A percentile compares a stretch with the other conserved stretches of the same genome.
Conservation (phyloP, 169 alveolate genomes). For the Babesia bovis region DNA sequence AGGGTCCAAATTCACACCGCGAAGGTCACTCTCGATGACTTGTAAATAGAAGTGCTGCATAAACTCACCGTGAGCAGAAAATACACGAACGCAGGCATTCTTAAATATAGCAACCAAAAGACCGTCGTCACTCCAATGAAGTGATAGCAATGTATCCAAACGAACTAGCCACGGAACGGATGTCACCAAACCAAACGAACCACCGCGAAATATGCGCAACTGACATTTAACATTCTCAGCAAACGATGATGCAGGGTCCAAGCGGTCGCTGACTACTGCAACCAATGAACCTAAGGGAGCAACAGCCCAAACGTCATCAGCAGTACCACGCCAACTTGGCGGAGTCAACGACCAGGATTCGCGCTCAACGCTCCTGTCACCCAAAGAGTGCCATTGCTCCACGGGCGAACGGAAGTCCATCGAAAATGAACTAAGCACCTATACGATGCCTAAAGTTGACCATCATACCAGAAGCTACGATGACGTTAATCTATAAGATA, state of each 20-base stretch:
- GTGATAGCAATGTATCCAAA: constrained; percentile 36
- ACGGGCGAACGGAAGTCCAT: constrained; percentile 3
- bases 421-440: no score
- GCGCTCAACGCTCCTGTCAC: constrained; percentile 26
- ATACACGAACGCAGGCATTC: constrained; percentile 62
- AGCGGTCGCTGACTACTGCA: constrained; percentile 37
- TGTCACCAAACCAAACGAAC: constrained; percentile 29
- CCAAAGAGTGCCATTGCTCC: constrained; percentile 36
- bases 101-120: constrained; percentile 45
- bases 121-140: constrained; percentile 55
- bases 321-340: constrained; percentile 16
- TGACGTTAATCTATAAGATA: no score
- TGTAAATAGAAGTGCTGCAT: constrained; percentile 45
- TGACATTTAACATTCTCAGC: constrained; percentile 47
- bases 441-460: no score
- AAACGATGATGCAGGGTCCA: not conserved
- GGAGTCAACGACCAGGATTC: constrained; percentile 33
- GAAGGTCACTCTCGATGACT: constrained; percentile 17
- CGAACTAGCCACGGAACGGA: constrained; percentile 55
- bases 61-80: constrained; percentile 59
- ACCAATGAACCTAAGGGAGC: constrained; percentile 59
- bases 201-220: constrained; percentile 50
- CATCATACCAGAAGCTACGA: no score
- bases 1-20: constrained; percentile 6
- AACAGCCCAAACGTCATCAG: constrained; percentile 49